phyloP scores from a whole-genome alignment of 352 stramenopile species.

The Pythium scleroteichum region DNA sequence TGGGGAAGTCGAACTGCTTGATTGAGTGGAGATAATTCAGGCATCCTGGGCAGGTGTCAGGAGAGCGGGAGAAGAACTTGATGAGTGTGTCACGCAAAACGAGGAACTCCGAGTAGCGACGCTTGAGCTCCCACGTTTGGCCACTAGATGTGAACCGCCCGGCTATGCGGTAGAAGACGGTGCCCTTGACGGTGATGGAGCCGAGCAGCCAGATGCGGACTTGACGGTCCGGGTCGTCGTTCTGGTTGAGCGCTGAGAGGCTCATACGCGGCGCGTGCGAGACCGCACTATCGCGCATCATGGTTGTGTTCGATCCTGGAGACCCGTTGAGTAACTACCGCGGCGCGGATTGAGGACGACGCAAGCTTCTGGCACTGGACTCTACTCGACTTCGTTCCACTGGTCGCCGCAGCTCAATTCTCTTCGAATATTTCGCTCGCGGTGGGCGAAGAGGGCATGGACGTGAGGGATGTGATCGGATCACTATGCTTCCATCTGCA shows the following conservation, averaged over 20 bases:
- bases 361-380: neutral
- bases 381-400: neutral
- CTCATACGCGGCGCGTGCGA: slow-evolving; percentile 38
- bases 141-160: slow-evolving; percentile 62
- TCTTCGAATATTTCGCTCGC: slow-evolving; percentile 1
- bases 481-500: neutral
- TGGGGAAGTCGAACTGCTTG: slow-evolving; percentile 80
- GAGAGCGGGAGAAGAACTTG: slow-evolving; percentile 71
- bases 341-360: neutral
- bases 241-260: slow-evolving; percentile 57
- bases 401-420: neutral
- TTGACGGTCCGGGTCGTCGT: slow-evolving; percentile 41
- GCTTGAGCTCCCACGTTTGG: slow-evolving; percentile 81
- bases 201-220: slow-evolving; percentile 76
- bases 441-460: too few species aligned
- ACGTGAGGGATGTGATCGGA: neutral
- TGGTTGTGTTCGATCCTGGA: neutral
- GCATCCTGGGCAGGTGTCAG: slow-evolving; percentile 78
- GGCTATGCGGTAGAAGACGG: slow-evolving; percentile 70
- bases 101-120: slow-evolving; percentile 86
- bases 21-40: slow-evolving; percentile 79
- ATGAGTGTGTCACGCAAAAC: slow-evolving; percentile 70
- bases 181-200: slow-evolving; percentile 44
- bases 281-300: slow-evolving; percentile 27
- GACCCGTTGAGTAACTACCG: neutral